Percentiles rank a stretch among this genome's conserved stretches.
These are phyloP conservation scores for Spergularia bocconei DNA, from an alignment of 148 eudicot genomes.

Conservation along the genomic window DNA sequence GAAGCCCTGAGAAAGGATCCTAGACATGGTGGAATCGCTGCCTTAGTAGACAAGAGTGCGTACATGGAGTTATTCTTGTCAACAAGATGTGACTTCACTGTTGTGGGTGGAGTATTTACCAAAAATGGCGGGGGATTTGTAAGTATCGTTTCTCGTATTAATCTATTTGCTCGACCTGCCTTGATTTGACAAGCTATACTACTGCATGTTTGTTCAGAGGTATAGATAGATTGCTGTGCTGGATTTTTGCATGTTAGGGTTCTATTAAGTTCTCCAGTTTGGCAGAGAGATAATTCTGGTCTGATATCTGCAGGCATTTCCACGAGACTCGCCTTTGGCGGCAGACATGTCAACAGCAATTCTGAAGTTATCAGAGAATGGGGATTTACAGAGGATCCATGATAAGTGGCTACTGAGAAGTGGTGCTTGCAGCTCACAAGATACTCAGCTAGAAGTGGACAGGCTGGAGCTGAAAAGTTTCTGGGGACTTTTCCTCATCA, in stretches of 20 bases:
- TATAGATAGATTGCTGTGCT: not conserved
- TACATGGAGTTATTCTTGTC: slow-evolving; percentile 32
- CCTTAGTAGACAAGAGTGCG: slow-evolving; percentile 31
- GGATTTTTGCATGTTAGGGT: not conserved
- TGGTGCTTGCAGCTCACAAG: slow-evolving; percentile 52
- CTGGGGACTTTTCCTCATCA: slow-evolving; percentile 64
- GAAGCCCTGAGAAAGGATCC: slow-evolving; percentile 25
- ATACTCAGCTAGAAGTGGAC: slow-evolving; percentile 38
- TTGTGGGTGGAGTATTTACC: slow-evolving; percentile 16
- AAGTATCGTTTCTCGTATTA: not conserved
- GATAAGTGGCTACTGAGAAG: slow-evolving; percentile 60
- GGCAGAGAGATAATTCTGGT: not conserved
- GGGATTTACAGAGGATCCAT: slow-evolving; percentile 60
- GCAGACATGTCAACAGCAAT: slow-evolving; percentile 60
- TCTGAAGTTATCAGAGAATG: slow-evolving; percentile 49
- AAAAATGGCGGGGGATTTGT: slow-evolving; percentile 22
- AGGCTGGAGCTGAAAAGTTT: slow-evolving; percentile 57
- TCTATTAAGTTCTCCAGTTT: not conserved
- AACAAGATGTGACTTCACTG: slow-evolving; percentile 14
- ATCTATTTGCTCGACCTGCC: not conserved
- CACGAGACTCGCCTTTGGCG: slow-evolving; percentile 54
- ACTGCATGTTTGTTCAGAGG: not conserved
- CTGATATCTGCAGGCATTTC: slow-evolving; percentile 45
- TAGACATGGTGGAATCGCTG: slow-evolving; percentile 29
- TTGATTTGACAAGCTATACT: not conserved